phyloP scores from a whole-genome alignment of 768 basidiomycete genomes.

The Tulasnella sp. region DNA sequence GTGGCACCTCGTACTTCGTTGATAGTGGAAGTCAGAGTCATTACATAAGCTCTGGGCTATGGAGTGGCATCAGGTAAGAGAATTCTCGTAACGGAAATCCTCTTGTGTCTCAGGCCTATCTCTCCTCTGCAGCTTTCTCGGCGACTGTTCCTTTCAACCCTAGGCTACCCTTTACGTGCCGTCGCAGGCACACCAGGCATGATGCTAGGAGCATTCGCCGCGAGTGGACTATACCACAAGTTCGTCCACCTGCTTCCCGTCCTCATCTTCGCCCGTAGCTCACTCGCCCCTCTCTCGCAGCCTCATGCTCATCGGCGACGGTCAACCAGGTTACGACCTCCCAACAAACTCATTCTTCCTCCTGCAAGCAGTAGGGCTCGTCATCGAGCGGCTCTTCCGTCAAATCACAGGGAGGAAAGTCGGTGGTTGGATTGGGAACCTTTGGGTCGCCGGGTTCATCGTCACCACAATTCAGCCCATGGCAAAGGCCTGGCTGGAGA shows the following conservation, averaged over 20 bases:
- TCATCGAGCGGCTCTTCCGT: constrained; percentile 25
- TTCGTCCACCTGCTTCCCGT: not conserved
- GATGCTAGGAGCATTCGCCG: constrained; percentile 24
- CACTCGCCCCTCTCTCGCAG: not conserved
- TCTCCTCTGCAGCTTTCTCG: constrained; percentile 18
- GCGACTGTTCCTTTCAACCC: constrained; percentile 21
- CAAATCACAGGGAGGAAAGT: constrained; percentile 22
- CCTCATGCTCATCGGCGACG: constrained; percentile 18
- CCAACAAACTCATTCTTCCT: constrained; percentile 24
- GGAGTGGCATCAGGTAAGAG: constrained; percentile 26
- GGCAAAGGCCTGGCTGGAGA: constrained; percentile 7
- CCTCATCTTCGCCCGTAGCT: not conserved
- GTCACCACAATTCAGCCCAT: constrained; percentile 18
- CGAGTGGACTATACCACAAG: constrained; percentile 25
- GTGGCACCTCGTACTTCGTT: not conserved
- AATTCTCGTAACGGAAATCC: not conserved
- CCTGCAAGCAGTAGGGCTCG: constrained; percentile 24
- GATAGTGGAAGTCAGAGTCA: constrained; percentile 15
- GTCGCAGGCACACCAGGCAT: constrained; percentile 23
- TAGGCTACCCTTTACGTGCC: constrained; percentile 24
- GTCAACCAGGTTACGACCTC: constrained; percentile 11
- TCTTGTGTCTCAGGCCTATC: not conserved
- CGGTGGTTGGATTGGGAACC: constrained; percentile 22
- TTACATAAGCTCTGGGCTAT: constrained; percentile 21
- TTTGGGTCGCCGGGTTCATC: constrained; percentile 23